Base-by-base conservation (phyloP, 768 basidiomycete genomes). In the Russula sp. region DNA sequence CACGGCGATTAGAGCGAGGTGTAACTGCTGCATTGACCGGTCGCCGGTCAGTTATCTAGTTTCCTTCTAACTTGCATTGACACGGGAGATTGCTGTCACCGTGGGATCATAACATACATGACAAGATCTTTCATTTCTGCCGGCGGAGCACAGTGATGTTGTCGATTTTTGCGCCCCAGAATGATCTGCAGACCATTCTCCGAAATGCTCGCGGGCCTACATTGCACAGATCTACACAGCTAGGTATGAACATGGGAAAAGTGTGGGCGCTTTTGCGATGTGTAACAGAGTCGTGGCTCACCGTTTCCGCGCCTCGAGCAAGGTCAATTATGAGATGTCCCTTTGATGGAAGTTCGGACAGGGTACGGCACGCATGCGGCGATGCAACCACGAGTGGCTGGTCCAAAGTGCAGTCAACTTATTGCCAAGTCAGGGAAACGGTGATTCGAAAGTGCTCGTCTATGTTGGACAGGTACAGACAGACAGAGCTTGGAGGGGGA, bases 301-400 rank as follows among this genome's bases (percentile, higher is more conserved):
- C 8, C 40, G 2, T 10, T 27, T 31, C 32, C 10, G 42, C 34
- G 59, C 52, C 4, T 22, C 42, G 44, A 44, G 11, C 37, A 45
- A 42, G 13, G 42, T 45, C 9, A 45, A 11, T 44, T 32, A 44
- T 31, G 31, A 20, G 32, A 13, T 35, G 39, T 20, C 13, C 34
- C 13, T 16, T 45, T 35, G 59, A 61, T 54, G 10, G n/a, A 54
- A 54, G 16, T 44, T 48, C 52, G 52, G 44, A 54, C 44, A 48
- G 35, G 10, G 3, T 20, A 44, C 54, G 44, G 59, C 44, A 18
- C 40, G 40, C 13, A 14, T 14, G 20, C n/a, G n/a, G 39, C 50
- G 32, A 40, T 34, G 42, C 11, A 20, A 58, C 11, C 14, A n/a
- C 5, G 37, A 22, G 48, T 44, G 6, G 37, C 48, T 48, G 18